These are phyloP conservation scores for Periglandula ipomoeae DNA, from an alignment of 2,329 filamentous ascomycete genomes.

Conservation along the genomic window DNA sequence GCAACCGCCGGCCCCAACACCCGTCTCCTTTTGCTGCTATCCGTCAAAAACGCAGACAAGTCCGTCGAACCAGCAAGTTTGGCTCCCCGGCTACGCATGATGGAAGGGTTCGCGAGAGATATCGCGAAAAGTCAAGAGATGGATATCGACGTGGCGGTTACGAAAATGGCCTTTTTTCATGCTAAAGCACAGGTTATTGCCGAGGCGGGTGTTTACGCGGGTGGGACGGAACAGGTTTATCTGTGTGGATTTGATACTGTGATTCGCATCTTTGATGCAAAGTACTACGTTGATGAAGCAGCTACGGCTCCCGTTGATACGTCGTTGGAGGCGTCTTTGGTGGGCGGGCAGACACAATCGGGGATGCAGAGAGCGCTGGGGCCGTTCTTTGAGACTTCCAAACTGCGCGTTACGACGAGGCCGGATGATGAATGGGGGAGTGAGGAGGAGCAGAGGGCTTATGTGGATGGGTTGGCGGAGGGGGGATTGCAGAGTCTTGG, in stretches of 20 bases:
- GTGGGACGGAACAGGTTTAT: conserved; percentile 47
- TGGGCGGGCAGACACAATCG: no score
- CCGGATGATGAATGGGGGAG: conserved; percentile 51
- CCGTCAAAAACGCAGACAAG: conserved; percentile 59
- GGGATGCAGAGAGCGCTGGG: conserved; percentile 48
- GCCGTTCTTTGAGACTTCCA: conserved; percentile 54
- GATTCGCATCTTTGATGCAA: conserved; percentile 60
- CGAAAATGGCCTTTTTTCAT: conserved; percentile 63
- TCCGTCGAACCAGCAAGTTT: conserved; percentile 59
- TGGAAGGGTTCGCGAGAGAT: conserved; percentile 58
- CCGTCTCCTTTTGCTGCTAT: conserved; percentile 49
- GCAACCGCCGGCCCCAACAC: conserved; percentile 7
- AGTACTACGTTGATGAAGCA: conserved; percentile 48
- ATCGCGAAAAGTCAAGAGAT: conserved; percentile 22
- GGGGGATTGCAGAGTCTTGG: conserved; percentile 42
- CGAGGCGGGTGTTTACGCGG: conserved; percentile 31
- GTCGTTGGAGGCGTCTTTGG: background rate
- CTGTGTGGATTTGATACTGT: conserved; percentile 70
- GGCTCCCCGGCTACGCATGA: conserved; percentile 58
- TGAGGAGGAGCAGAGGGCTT: conserved; percentile 33
- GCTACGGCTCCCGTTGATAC: background rate
- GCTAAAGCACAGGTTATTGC: conserved; percentile 58
- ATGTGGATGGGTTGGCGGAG: conserved; percentile 39
- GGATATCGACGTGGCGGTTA: conserved; percentile 58
- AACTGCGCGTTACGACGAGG: conserved; percentile 55